Percentiles rank a stretch among this genome's conserved stretches.
Conservation (phyloP, 2,329 filamentous ascomycete genomes). For the Huntiella bhutanensis region DNA sequence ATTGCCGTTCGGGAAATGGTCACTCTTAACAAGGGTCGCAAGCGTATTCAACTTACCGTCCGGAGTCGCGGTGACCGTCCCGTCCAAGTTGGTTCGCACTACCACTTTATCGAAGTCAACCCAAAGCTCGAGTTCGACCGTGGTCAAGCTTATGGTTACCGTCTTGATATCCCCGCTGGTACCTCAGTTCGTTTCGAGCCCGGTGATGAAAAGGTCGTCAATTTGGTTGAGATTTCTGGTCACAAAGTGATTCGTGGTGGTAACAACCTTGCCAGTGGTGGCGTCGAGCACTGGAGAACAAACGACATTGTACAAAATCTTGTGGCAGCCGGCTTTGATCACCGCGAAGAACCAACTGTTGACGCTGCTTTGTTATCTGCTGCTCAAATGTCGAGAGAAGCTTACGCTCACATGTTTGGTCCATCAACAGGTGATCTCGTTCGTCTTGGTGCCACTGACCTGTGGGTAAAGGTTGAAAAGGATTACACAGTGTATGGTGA, state of each 20-base stretch:
- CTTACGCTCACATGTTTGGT: slow-evolving; percentile 79
- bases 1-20: slow-evolving; percentile 51
- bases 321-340: slow-evolving; percentile 57
- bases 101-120: slow-evolving; percentile 93
- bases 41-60: slow-evolving; percentile 54
- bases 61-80: slow-evolving; percentile 78
- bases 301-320: slow-evolving; percentile 50
- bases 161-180: slow-evolving; percentile 76
- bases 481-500: slow-evolving; percentile 76
- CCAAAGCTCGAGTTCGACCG: slow-evolving; percentile 80
- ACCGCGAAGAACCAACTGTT: slow-evolving; percentile 46
- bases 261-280: slow-evolving; percentile 58
- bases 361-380: slow-evolving; percentile 36
- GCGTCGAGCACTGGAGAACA: slow-evolving; percentile 42
- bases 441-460: slow-evolving; percentile 60
- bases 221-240: slow-evolving; percentile 73
- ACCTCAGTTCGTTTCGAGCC: slow-evolving; percentile 90
- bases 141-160: slow-evolving; percentile 59
- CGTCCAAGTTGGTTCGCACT: slow-evolving; percentile 85
- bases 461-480: slow-evolving; percentile 81
- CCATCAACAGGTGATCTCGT: slow-evolving; percentile 80
- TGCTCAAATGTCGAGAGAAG: slow-evolving; percentile 54
- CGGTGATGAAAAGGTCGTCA: slow-evolving; percentile 78
- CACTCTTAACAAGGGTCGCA: slow-evolving; percentile 52
- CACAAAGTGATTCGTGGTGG: slow-evolving; percentile 65